A percentile compares a stretch with the other conserved stretches of the same genome.
Evolutionary conservation across 176 grass and related monocot genomes (phyloP).

Genomic region (Avena sativa): DNA sequence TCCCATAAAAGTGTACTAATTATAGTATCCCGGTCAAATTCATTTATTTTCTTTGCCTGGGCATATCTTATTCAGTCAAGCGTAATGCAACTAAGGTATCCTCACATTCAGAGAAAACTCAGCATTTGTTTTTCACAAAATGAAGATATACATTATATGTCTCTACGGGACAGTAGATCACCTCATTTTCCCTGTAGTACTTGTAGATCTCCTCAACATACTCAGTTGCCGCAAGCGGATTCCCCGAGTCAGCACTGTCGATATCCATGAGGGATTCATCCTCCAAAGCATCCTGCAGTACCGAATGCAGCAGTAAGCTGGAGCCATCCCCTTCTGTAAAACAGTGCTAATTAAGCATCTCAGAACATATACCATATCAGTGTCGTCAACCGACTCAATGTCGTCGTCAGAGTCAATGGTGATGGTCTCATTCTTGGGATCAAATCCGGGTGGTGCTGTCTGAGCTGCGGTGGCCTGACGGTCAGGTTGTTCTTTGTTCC

Average conservation of each 20-base stretch:
- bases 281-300: conserved; percentile 53
- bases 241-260: conserved; percentile 55
- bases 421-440: conserved; percentile 25
- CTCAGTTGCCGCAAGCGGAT: conserved; percentile 70
- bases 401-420: conserved; percentile 12
- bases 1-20: conserved; percentile 23
- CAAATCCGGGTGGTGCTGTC: neutral
- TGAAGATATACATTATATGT: neutral
- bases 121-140: neutral
- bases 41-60: conserved; percentile 12
- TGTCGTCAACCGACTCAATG: neutral
- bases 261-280: conserved; percentile 63
- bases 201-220: conserved; percentile 82
- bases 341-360: neutral
- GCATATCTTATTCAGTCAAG: neutral
- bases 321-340: neutral
- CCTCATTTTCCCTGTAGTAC: conserved; percentile 79
- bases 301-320: conserved; percentile 27
- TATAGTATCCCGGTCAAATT: conserved; percentile 17
- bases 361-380: conserved; percentile 61
- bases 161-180: conserved; percentile 41
- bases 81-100: neutral
- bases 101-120: neutral
- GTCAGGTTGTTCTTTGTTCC: conserved; percentile 39
- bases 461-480: conserved; percentile 34